Evolutionary conservation across 768 basidiomycete genomes (phyloP), one percentile per base, ranked within the genome.

Genomic region (Mrakia hoshinonis): DNA sequence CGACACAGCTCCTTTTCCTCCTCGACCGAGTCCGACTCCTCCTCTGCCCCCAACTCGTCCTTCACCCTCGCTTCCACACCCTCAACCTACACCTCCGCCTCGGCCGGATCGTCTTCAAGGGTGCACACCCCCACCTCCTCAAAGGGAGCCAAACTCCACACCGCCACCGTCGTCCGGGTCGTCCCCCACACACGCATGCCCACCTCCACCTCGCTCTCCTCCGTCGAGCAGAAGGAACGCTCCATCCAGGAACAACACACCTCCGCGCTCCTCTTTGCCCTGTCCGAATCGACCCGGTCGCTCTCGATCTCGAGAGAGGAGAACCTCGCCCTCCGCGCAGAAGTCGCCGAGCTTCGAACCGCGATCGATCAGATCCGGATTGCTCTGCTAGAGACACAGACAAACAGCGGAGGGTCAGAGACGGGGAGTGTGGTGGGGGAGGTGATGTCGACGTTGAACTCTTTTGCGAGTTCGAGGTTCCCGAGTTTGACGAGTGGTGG

Each of bases 201-300:
- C 34, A 36, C 36, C 34, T 61, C 34, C 22, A 29, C 31, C 34
- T 61, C 20, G 13, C 58, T 61, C 9, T 36, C n/a, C 34, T 34
- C 22, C 18, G 22, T 66, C 31, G 64, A 66, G 31, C 47, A 64
- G 26, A 46, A 64, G n/a, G n/a, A n/a, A n/a, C n/a, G n/a, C n/a
- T n/a, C 43, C 15, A 43, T 15, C 43, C 43, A 43, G 15, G 43
- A 43, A 7, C 43, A 43, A 43, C 7, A 43, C 15, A 43, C 43
- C 43, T 43, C 43, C 31, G 64, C 64, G 26, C 47, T 66, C 64
- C 47, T 66, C 64, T 51, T 66, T 22, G 64, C 64, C 7, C 64
- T 66, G 26, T 34, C 64, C 20, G 64, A 66, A 5, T 61, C 58
- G 9, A 36, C 31, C 20, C 58, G 58, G 22, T 31, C 36, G 31